Evolutionary conservation across 2,329 filamentous ascomycete genomes (phyloP).

Genomic region (Penicillium sp.): DNA sequence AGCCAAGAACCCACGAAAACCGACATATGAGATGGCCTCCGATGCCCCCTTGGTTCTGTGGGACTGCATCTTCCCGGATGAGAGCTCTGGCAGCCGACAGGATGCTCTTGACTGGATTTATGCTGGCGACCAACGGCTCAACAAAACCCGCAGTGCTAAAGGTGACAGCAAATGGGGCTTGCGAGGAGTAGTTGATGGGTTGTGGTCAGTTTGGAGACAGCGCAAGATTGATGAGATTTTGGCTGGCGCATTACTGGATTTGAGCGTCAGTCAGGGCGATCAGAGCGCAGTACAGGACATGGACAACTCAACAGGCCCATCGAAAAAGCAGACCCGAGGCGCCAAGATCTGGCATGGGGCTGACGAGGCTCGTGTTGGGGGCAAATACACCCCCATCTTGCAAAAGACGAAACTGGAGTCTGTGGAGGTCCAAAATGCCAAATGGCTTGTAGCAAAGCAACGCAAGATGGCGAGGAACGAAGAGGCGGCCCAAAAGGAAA

Average conservation of each 20-base stretch:
- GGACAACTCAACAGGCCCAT: conserved; percentile 21
- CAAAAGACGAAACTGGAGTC: conserved; percentile 55
- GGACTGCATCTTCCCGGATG: conserved; percentile 83
- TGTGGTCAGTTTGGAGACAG: conserved; percentile 81
- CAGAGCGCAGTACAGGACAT: conserved; percentile 28
- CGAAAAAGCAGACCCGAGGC: conserved; percentile 36
- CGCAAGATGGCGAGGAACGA: conserved; percentile 37
- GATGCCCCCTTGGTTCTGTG: conserved; percentile 89
- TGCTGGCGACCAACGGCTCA: conserved; percentile 61
- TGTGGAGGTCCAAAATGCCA: conserved; percentile 61
- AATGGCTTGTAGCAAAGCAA: conserved; percentile 55
- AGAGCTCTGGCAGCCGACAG: conserved; percentile 46
- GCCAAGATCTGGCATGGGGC: conserved; percentile 60
- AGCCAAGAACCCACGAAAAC: conserved; percentile 66
- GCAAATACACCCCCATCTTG: conserved; percentile 58
- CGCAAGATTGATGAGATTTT: conserved; percentile 88
- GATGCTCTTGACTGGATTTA: conserved; percentile 76
- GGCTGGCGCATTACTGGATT: conserved; percentile 68
- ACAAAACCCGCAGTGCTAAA: conserved; percentile 42
- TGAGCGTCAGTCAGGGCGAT: conserved; percentile 49
- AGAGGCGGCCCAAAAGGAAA: conserved; percentile 14
- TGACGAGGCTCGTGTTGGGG: conserved; percentile 52
- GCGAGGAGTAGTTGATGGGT: conserved; percentile 65
- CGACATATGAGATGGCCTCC: conserved; percentile 84
- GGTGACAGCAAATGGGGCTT: conserved; percentile 61